These are phyloP conservation scores for Cryphonectria parasitica DNA, from an alignment of 2,329 filamentous ascomycete species.

Conservation along the genomic window DNA sequence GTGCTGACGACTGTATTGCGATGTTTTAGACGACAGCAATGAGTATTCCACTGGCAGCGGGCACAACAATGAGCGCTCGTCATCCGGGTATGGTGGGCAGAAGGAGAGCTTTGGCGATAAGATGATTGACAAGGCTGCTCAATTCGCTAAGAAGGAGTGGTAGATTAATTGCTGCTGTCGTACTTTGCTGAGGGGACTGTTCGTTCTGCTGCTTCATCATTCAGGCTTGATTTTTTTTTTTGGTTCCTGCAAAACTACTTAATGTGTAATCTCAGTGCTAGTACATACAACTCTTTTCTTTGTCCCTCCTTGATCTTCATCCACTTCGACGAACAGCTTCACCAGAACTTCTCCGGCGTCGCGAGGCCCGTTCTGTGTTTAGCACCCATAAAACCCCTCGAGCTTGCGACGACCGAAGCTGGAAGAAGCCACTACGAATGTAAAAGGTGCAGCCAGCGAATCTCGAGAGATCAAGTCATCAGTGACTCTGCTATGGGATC, in stretches of 20 bases:
- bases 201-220: neutral
- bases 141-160: conserved; percentile 17
- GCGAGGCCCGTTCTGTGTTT: neutral
- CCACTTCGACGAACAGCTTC: neutral
- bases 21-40: neutral
- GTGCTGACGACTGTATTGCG: neutral
- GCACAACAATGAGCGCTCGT: neutral
- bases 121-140: conserved; percentile 17
- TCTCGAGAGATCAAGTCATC: too few species aligned
- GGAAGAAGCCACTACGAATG: neutral
- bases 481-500: neutral
- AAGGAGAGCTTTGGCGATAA: conserved; percentile 20
- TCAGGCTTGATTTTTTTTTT: neutral
- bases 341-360: neutral
- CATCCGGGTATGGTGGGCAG: neutral
- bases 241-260: neutral
- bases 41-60: conserved; percentile 3
- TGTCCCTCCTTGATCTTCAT: neutral
- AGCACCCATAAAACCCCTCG: neutral
- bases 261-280: neutral
- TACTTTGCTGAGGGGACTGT: neutral
- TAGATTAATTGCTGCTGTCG: neutral
- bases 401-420: neutral
- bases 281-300: neutral
- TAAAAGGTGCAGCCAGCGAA: neutral